Base-by-base conservation (phyloP, 768 basidiomycete species). In the Favolaschia claudopus region DNA sequence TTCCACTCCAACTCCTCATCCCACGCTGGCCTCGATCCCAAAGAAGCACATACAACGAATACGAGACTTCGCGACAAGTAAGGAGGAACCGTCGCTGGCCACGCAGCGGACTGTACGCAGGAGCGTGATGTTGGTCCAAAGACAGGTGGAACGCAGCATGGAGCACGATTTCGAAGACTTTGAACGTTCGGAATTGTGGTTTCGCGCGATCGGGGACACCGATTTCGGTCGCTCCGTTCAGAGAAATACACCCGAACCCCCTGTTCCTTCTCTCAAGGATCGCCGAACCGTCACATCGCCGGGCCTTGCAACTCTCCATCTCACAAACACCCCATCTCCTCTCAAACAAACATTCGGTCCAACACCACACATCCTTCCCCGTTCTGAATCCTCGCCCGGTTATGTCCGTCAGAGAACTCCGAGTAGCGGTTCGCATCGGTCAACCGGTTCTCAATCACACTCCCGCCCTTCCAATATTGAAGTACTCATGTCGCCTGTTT, bases 141-240 rank as follows among this genome's bases (percentile, higher is more conserved):
- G 82, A 60, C 91, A 96, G 64, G 88, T 96, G 1, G 92, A 96
- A 70, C 84, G 87, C 29, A 85, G 89, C 46, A 96, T 99, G 93
- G 89, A 92, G 61, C 90, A 90, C 46, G 95, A 96, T 70, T 97
- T 96, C 69, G 89, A 91, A 45, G 88, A 88, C 8, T 99, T 99
- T 68, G 86, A 89, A 67, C 79, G 86, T 58, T 94, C 92, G 19
- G 95, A 97, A 62, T 82, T 99, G 5, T 98, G 93, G 89, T 93
- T 95, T 75, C 91, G 94, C 45, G 95, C 93, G 2, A 78, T 93
- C 8, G 85, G 88, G 8, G 93, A 95, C 68, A 78, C 84, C 2
- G 85, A 87, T 39, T 78, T 82, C 51, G 67, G 69, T 0, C 60
- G 55, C 14, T 45, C 53, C 24, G 38, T 40, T 12, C 48, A 63